Evolutionary conservation across 257 asterid species (phyloP).

Genomic region (Schizonepeta tenuifolia): DNA sequence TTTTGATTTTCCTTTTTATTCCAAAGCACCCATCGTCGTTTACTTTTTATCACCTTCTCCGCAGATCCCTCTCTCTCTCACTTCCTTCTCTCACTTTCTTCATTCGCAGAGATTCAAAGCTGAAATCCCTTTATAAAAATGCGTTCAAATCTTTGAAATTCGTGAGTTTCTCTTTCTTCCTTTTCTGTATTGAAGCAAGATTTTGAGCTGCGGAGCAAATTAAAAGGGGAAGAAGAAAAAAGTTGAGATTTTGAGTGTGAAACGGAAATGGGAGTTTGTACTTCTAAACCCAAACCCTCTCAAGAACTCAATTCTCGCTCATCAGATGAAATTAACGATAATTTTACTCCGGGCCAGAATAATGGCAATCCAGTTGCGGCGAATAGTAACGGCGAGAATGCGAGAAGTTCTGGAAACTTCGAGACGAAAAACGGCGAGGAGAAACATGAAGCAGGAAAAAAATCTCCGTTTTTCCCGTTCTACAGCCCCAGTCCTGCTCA

Average conservation of each 20-base stretch:
- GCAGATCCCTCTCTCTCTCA: conserved; percentile 32
- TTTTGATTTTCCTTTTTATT: conserved; percentile 2
- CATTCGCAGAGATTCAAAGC: conserved; percentile 29
- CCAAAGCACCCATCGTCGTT: conserved; percentile 33
- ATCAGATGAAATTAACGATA: conserved; percentile 30
- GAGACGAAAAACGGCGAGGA: conserved; percentile 30
- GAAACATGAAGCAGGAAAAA: conserved; percentile 52
- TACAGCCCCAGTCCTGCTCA: conserved; percentile 97
- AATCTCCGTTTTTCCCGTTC: conserved; percentile 85
- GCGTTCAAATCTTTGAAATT: conserved; percentile 39
- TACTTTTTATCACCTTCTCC: conserved; percentile 40
- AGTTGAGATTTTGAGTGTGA: background rate
- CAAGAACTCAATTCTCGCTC: conserved; percentile 39
- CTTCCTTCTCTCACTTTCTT: conserved; percentile 25
- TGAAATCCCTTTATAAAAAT: conserved; percentile 26
- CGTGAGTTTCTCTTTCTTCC: background rate
- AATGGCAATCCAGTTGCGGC: conserved; percentile 23
- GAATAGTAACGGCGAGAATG: conserved; percentile 32
- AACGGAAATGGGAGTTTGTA: conserved; percentile 69
- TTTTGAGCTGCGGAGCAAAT: conserved; percentile 22
- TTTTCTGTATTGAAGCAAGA: conserved; percentile 4
- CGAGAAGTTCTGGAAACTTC: conserved; percentile 25
- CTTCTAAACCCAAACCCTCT: conserved; percentile 76
- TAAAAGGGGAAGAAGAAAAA: background rate
- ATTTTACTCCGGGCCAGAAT: conserved; percentile 23